Percentiles rank a stretch among this genome's conserved stretches.
Evolutionary conservation across 2,329 filamentous ascomycete species (phyloP).

Genomic region (Tolypocladium inflatum): DNA sequence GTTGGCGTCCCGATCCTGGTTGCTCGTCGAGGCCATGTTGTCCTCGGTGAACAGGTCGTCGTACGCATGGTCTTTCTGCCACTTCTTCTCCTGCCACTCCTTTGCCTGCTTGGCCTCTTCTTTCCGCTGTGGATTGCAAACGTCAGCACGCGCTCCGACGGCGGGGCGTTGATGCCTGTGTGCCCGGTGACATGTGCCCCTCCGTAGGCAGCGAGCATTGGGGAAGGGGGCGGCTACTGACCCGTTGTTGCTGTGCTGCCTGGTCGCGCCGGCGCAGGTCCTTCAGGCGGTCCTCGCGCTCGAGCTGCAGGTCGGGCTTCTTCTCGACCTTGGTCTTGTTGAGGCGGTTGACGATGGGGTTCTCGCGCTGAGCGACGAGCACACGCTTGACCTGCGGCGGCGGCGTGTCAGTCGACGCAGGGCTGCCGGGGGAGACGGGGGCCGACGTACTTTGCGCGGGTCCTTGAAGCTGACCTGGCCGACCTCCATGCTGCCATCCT

Average conservation of each 20-base stretch:
- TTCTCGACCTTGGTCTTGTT: conserved; percentile 94
- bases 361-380: conserved; percentile 72
- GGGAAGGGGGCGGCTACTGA: conserved; percentile 24
- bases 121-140: conserved; percentile 48
- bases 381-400: conserved; percentile 64
- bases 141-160: background rate
- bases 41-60: conserved; percentile 85
- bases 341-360: conserved; percentile 88
- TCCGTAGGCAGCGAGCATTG: background rate
- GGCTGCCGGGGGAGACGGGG: background rate
- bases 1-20: conserved; percentile 69
- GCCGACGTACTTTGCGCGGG: conserved; percentile 50
- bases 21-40: conserved; percentile 66
- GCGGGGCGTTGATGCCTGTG: background rate
- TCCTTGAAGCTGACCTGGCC: conserved; percentile 96
- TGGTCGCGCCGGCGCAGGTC: conserved; percentile 66
- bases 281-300: conserved; percentile 68
- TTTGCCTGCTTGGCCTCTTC: conserved; percentile 64
- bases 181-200: background rate
- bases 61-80: conserved; percentile 95
- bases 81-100: conserved; percentile 82
- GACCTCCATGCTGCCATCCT: conserved; percentile 89
- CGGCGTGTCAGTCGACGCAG: background rate
- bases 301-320: conserved; percentile 71
- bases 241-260: conserved; percentile 49